phyloP scores from a whole-genome alignment of 2,329 filamentous ascomycete species.

The Aspergillus bombycis region DNA sequence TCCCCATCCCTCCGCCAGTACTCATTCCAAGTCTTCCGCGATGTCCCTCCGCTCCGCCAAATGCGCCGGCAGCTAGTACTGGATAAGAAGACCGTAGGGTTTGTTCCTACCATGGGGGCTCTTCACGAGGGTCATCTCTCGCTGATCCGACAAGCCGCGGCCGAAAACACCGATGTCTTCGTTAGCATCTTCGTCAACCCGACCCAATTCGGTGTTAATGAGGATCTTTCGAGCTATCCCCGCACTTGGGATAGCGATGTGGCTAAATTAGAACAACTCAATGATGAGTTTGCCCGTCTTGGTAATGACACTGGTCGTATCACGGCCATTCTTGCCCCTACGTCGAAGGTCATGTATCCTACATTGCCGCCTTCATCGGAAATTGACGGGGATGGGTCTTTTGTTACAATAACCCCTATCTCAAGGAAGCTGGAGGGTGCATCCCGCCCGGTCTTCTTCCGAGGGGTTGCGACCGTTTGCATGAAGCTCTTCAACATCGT shows the following conservation, averaged over 20 bases:
- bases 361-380: conserved; percentile 73
- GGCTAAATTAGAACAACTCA: conserved; percentile 66
- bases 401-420: conserved; percentile 87
- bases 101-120: conserved; percentile 97
- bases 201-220: conserved; percentile 87
- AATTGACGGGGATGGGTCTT: conserved; percentile 77
- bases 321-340: conserved; percentile 83
- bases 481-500: conserved; percentile 91
- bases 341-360: conserved; percentile 84
- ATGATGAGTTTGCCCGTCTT: conserved; percentile 70
- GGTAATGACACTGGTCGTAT: conserved; percentile 63
- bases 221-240: conserved; percentile 88
- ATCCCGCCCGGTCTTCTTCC: conserved; percentile 89
- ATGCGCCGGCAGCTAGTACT: conserved; percentile 69
- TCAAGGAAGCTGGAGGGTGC: conserved; percentile 80
- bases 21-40: conserved; percentile 66
- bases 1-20: conserved; percentile 10
- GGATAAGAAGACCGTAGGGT: conserved; percentile 72
- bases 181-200: conserved; percentile 96
- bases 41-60: conserved; percentile 70
- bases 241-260: conserved; percentile 84
- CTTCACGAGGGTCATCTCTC: conserved; percentile 90
- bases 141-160: conserved; percentile 79
- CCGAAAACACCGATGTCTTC: conserved; percentile 82
- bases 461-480: conserved; percentile 93